Evolutionary conservation across 495 filamentous ascomycete species (phyloP), one percentile per base, ranked within the genome.

Genomic region (Chlorociboria aeruginascens): DNA sequence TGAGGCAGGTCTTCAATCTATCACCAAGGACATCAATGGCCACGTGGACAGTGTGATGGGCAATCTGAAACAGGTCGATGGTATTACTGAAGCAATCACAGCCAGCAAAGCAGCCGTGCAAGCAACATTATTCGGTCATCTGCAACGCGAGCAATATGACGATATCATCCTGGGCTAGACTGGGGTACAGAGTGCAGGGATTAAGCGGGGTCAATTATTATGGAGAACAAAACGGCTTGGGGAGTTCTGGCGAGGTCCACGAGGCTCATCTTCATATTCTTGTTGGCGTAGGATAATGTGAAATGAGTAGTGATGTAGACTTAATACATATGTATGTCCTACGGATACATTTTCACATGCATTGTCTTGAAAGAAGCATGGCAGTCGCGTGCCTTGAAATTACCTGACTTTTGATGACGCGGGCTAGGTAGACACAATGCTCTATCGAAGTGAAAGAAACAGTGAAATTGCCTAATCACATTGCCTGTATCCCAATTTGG

Each of bases 1-100:
- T 58, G 53, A 58, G 32, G 4, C 20, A 25, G 50, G 62, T 32
- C 42, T 72, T 1, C 46, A 53, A 20, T 46, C 53, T 6, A 34
- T 69, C 37, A 44, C 64, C n/a, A 50, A 64, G 44, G 71, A 78
- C 51, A 59, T 82, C 9, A 62, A 69, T 40, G 65, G 67, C 36
- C 77, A 80, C 59, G 62, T 81, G 20, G 69, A 72, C 50, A 78
- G 69, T 29, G 71, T 82, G 65, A 67, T 73, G 45, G 69, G 59
- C 40, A 81, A 79, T 51, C 62, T 66, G 2, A 65, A 62, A n/a
- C 70, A 73, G 29, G 63, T 80, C 10, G 46, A 63, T 7, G 77
- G 70, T 3, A 64, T 81, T 37, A 54, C 61, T 10, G 70, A 75
- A 35, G 74, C 74, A 9, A 69, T 81, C 43, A 58, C 61, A 40